Conservation (phyloP, 2,329 filamentous ascomycete genomes). For the Teratosphaeria nubilosa region DNA sequence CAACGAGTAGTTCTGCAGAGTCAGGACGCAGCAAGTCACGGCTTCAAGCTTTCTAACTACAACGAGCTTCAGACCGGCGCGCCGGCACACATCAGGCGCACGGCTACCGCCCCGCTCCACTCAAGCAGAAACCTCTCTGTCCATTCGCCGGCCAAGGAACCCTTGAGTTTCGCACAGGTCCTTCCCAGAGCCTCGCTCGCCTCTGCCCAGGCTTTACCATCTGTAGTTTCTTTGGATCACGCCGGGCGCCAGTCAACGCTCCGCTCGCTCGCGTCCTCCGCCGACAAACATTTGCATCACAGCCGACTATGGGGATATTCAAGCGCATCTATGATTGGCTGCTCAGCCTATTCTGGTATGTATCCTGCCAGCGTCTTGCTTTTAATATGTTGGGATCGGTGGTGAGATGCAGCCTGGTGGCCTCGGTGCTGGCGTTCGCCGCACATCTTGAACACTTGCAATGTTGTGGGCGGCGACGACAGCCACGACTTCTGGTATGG, state of each 20-base stretch:
- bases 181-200: background rate
- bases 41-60: background rate
- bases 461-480: background rate
- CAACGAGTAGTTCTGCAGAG: background rate
- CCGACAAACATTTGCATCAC: background rate
- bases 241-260: constrained; percentile 1
- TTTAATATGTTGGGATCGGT: background rate
- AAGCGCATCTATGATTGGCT: constrained; percentile 97
- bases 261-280: background rate
- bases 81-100: background rate
- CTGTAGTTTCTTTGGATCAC: constrained; percentile 1
- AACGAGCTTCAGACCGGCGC: constrained; percentile 1
- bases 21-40: background rate
- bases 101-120: background rate
- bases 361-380: constrained; percentile 11
- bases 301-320: constrained; percentile 64
- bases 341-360: constrained; percentile 91
- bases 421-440: background rate
- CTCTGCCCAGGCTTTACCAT: background rate
- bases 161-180: constrained; percentile 1
- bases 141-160: constrained; percentile 1
- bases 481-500: background rate
- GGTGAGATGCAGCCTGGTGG: no score
- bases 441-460: constrained; percentile 7
- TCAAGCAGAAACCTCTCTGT: constrained; percentile 1